A percentile compares a stretch with the other conserved stretches of the same genome.
phyloP scores from a whole-genome alignment of 2,329 filamentous ascomycete species.

The Cordyceps tenuipes region DNA sequence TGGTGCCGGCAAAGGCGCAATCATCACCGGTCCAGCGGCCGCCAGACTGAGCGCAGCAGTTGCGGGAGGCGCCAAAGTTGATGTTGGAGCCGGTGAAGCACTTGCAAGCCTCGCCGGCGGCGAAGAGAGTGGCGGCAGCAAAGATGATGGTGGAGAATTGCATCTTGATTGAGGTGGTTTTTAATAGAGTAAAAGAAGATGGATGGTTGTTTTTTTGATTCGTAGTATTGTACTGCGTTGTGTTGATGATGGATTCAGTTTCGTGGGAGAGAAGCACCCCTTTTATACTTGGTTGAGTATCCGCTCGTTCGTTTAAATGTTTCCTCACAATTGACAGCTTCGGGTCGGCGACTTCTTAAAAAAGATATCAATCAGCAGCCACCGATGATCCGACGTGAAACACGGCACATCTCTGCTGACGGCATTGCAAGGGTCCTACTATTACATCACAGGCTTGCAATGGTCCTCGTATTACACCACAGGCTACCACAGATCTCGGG shows the following conservation, averaged over 20 bases:
- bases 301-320: neutral
- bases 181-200: neutral
- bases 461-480: neutral
- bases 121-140: neutral
- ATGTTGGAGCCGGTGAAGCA: neutral
- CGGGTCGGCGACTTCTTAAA: neutral
- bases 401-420: neutral
- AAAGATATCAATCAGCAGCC: neutral
- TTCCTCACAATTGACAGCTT: neutral
- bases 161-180: neutral
- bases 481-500: neutral
- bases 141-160: neutral
- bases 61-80: neutral
- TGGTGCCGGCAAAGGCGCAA: neutral
- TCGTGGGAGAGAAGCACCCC: neutral
- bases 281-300: neutral
- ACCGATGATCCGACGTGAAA: neutral
- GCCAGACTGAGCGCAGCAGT: neutral
- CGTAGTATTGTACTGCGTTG: neutral
- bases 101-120: constrained; percentile 3
- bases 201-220: neutral
- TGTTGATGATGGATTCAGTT: neutral
- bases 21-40: constrained; percentile 1
- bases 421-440: neutral
- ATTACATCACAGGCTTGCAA: neutral